Base-by-base conservation (phyloP, 768 basidiomycete species). In the Boletus rubropictus region DNA sequence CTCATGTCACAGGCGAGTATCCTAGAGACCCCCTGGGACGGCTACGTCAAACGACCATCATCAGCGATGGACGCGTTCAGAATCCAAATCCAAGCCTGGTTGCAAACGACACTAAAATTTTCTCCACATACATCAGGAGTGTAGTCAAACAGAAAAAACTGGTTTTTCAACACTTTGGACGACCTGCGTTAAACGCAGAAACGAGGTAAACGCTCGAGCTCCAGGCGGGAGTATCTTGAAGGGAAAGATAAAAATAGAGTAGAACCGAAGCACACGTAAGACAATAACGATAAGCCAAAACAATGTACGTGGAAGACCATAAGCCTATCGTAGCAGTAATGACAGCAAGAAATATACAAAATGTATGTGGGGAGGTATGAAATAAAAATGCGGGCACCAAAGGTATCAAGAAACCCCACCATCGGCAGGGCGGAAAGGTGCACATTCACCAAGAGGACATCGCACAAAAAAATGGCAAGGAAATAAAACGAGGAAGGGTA, bases 381-480 rank as follows among this genome's bases (percentile, higher is more conserved):
- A 52, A 38, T 49, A 38, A 46, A 44, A 42, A 34, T 12, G 10
- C 4, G 17, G 34, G 47, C 29, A 50, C 37, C 56, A 48, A 47
- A 56, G 57, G 60, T 56, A 62, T 62, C 51, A 39, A 39, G 28
- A 49, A 46, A 36, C 44, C 46, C 51, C 49, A 51, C 46, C 43
- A 46, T 42, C 27, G 35, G 38, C 42, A 12, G 33, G 32, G 42
- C 1, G 11, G 17, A 18, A 27, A 7, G 28, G 21, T 22, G 29
- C 38, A 53, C 25, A 46, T 31, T 31, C n/a, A 17, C 44, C 42
- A 44, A 50, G 12, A 20, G 25, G 41, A 40, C 17, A 50, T 44
- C 25, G 22, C 49, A 42, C 42, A 33, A 50, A 38, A n/a, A 44
- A 36, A 37, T 0, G 22, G 17, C 2, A 9, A 28, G 32, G 25